These are phyloP conservation scores for Tetracladium marchalianum DNA, from an alignment of 495 filamentous ascomycete species.

Conservation along the genomic window DNA sequence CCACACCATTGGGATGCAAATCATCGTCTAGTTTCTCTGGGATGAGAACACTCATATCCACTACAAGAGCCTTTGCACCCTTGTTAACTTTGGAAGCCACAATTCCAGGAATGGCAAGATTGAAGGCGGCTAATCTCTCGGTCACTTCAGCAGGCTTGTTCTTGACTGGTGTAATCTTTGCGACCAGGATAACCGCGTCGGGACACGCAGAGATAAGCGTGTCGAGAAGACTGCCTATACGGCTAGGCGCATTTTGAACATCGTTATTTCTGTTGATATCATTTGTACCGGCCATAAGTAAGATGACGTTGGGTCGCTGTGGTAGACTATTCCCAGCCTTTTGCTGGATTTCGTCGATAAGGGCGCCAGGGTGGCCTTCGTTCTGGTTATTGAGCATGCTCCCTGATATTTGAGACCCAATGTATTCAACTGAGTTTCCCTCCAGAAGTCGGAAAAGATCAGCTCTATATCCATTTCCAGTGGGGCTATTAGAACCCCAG, in stretches of 20 bases:
- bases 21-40: slow-evolving; percentile 22
- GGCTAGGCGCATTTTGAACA: slow-evolving; percentile 21
- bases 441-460: slow-evolving; percentile 29
- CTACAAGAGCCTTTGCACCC: slow-evolving; percentile 19
- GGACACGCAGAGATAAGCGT: slow-evolving; percentile 23
- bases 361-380: slow-evolving; percentile 13
- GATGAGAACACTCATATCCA: slow-evolving; percentile 22
- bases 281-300: slow-evolving; percentile 23
- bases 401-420: background rate
- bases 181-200: slow-evolving; percentile 27
- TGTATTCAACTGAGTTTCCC: slow-evolving; percentile 24
- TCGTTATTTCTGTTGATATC: slow-evolving; percentile 22
- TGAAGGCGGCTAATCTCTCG: slow-evolving; percentile 21
- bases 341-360: slow-evolving; percentile 22
- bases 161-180: slow-evolving; percentile 22
- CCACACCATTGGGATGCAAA: slow-evolving; percentile 32
- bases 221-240: slow-evolving; percentile 25
- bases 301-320: slow-evolving; percentile 21
- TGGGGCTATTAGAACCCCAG: slow-evolving; percentile 36
- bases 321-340: slow-evolving; percentile 20
- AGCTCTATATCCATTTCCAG: slow-evolving; percentile 45
- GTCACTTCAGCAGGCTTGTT: slow-evolving; percentile 20
- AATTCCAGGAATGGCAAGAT: slow-evolving; percentile 20
- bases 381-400: background rate
- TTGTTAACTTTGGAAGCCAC: slow-evolving; percentile 16